Evolutionary conservation across 495 filamentous ascomycete genomes (phyloP).

Genomic region (Daldinia bambusicola): DNA sequence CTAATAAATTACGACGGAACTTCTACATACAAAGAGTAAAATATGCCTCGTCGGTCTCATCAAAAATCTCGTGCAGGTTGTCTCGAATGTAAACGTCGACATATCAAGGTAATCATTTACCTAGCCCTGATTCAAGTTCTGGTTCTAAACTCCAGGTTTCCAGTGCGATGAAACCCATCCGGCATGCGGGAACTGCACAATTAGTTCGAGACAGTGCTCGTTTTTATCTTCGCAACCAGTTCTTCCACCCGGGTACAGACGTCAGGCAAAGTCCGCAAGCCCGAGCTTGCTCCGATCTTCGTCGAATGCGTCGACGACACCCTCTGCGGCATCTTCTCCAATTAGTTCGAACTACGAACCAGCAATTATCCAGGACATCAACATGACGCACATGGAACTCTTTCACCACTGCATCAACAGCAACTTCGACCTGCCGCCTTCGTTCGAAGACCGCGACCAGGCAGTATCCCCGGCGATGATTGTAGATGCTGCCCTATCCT

Average conservation of each 20-base stretch:
- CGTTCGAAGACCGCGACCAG: slow-evolving; percentile 8
- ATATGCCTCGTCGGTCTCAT: slow-evolving; percentile 31
- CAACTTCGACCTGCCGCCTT: slow-evolving; percentile 24
- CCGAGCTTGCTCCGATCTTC: slow-evolving; percentile 8
- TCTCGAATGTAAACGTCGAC: slow-evolving; percentile 38
- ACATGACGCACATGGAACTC: slow-evolving; percentile 35
- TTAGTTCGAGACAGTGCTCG: slow-evolving; percentile 31
- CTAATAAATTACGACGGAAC: not conserved
- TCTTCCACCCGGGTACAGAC: slow-evolving; percentile 14
- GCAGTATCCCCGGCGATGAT: not conserved
- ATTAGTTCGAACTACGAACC: slow-evolving; percentile 10
- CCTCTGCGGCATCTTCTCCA: slow-evolving; percentile 21
- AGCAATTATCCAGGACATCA: slow-evolving; percentile 26
- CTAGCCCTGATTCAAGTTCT: not conserved
- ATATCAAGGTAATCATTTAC: slow-evolving; percentile 34
- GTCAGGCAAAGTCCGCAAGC: slow-evolving; percentile 10
- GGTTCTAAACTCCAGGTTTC: not conserved
- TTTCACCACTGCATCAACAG: slow-evolving; percentile 25
- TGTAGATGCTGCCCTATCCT: slow-evolving; percentile 21
- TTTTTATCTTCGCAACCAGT: slow-evolving; percentile 29
- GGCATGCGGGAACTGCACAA: slow-evolving; percentile 35
- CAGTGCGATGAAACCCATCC: slow-evolving; percentile 39
- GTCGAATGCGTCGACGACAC: slow-evolving; percentile 11
- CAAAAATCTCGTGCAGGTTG: slow-evolving; percentile 35
- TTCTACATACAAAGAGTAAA: not conserved